Evolutionary conservation across 768 basidiomycete species (phyloP).

Genomic region (Termitomyces sp.): DNA sequence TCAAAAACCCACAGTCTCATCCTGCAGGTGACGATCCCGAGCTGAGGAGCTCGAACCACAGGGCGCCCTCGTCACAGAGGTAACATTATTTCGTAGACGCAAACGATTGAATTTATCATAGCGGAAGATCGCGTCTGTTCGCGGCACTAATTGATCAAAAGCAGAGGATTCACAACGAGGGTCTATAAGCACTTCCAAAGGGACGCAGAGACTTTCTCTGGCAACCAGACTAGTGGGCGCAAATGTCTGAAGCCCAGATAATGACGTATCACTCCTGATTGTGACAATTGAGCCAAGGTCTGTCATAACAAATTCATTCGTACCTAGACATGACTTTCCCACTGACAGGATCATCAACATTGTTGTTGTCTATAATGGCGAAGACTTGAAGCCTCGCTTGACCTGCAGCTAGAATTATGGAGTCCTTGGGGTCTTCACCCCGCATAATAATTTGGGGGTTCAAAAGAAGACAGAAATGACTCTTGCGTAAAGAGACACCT

Average conservation of each 20-base stretch:
- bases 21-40: conserved; percentile 45
- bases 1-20: conserved; percentile 49
- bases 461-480: conserved; percentile 79
- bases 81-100: conserved; percentile 68
- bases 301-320: conserved; percentile 6
- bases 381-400: conserved; percentile 77
- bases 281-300: not conserved
- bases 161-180: conserved; percentile 71
- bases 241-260: conserved; percentile 85
- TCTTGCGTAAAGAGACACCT: conserved; percentile 61
- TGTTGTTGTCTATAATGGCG: conserved; percentile 72
- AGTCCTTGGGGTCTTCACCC: conserved; percentile 46
- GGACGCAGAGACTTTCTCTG: conserved; percentile 56
- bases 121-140: conserved; percentile 78
- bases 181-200: conserved; percentile 89
- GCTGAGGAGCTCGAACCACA: conserved; percentile 29
- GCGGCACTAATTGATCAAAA: conserved; percentile 88
- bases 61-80: conserved; percentile 36
- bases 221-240: conserved; percentile 49
- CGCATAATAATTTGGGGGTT: conserved; percentile 86
- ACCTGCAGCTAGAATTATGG: conserved; percentile 72
- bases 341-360: conserved; percentile 77
- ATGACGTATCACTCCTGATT: conserved; percentile 65
- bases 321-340: conserved; percentile 84
- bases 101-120: conserved; percentile 96